Percentiles rank a stretch among this genome's conserved stretches.
phyloP scores from a whole-genome alignment of 345 rosid species.

The Alliaria petiolata region DNA sequence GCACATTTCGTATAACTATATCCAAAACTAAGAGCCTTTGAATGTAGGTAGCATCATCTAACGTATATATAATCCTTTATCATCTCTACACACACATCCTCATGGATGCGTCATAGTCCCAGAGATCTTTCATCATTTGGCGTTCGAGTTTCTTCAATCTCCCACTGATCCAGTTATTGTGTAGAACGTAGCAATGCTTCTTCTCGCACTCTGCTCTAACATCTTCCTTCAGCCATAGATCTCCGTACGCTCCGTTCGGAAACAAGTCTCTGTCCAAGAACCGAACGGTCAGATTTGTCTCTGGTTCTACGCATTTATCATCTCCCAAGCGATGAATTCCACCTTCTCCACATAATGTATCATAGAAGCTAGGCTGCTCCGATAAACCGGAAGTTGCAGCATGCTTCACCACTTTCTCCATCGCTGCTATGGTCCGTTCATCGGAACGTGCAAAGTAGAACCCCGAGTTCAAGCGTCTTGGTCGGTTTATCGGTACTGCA shows the following conservation, averaged over 20 bases:
- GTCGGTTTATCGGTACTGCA: conserved; percentile 78
- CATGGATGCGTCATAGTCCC: conserved; percentile 68
- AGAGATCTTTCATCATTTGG: conserved; percentile 65
- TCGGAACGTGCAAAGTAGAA: conserved; percentile 72
- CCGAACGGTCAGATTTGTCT: conserved; percentile 58
- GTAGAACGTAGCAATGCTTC: conserved; percentile 66
- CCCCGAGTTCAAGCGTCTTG: conserved; percentile 88
- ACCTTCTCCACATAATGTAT: conserved; percentile 79
- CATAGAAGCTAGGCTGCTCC: conserved; percentile 96
- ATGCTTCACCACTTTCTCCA: conserved; percentile 89
- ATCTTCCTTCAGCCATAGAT: conserved; percentile 60
- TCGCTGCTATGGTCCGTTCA: conserved; percentile 56
- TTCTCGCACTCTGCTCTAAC: conserved; percentile 55
- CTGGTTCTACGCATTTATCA: conserved; percentile 60
- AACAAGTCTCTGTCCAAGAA: conserved; percentile 80
- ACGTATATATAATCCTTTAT: background rate
- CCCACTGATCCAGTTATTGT: conserved; percentile 82
- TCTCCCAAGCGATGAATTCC: conserved; percentile 58
- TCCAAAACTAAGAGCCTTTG: conserved; percentile 1
- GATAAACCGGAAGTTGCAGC: conserved; percentile 75
- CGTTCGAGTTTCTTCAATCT: conserved; percentile 82
- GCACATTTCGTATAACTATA: conserved; percentile 19
- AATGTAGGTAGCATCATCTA: background rate
- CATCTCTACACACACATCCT: conserved; percentile 59
- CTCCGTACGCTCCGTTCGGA: conserved; percentile 85